Base-by-base conservation (phyloP, 78 protist species). In the Dictyostelium intermedium region DNA sequence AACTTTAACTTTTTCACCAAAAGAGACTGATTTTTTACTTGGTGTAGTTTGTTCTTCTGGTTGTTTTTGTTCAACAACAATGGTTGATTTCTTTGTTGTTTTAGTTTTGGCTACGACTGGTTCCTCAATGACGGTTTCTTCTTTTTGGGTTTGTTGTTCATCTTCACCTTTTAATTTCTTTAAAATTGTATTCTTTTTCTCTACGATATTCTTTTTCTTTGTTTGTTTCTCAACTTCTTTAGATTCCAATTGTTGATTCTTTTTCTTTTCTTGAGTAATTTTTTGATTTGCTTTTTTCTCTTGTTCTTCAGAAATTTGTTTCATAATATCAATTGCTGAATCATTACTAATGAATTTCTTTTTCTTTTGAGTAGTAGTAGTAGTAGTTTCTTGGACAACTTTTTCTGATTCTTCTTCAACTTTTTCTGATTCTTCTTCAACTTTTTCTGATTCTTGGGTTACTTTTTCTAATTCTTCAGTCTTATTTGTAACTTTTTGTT, bases 331-430 rank as follows among this genome's bases (percentile, higher is more conserved):
- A 9, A 79, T 45, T 25, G 66, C 8, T 45, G 39, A 27, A 35
- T 79, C 84, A 45, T 27, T 45, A n/a, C 53, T 27, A 35, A 37
- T 20, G 53, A 79, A 79, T 37, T 79, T 79, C 23, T 39, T 45
- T 79, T 79, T 79, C 66, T 79, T 79, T 79, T 79, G 77, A 32
- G 77, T 70, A 25, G 77, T 70, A 7, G 72, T 56, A 47, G 56
- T 56, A 18, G 16, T 11, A n/a, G n/a, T n/a, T 77, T 34, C 61
- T 77, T 77, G n/a, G n/a, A n/a, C n/a, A n/a, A n/a, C n/a, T n/a
- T n/a, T n/a, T 39, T 32, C 34, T 35, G 53, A 5, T 37, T 16
- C 5, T 77, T 34, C 61, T 77, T 77, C 34, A 4, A 10, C 23
- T 41, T n/a, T 6, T 77, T 77, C 1, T 77, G 14, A 39, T 72